phyloP scores from a whole-genome alignment of 1,284 basidiomycete genomes.

The Boletus hoseneyae region DNA sequence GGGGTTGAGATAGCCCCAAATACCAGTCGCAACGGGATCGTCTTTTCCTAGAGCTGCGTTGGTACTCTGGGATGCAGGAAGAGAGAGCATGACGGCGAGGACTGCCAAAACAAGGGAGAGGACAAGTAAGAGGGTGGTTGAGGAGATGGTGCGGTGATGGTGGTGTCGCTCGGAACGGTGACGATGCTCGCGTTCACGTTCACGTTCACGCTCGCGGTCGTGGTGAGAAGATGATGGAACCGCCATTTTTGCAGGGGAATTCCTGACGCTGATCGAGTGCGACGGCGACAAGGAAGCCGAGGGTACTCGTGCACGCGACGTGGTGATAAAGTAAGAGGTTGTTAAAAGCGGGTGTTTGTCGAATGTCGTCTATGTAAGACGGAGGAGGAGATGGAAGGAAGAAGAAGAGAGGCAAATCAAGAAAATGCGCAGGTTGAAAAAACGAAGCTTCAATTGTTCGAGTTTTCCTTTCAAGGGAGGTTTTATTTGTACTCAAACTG shows the following conservation, averaged over 20 bases:
- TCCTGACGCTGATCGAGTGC: constrained; percentile 52
- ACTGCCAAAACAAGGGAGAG: constrained; percentile 79
- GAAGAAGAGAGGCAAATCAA: constrained; percentile 7
- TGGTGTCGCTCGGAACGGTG: constrained; percentile 60
- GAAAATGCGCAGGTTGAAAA: constrained; percentile 31
- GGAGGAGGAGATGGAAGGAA: constrained; percentile 11
- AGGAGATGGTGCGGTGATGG: constrained; percentile 80
- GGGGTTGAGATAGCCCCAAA: constrained; percentile 69
- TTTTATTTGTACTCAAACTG: constrained; percentile 30
- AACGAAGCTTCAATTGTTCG: constrained; percentile 30
- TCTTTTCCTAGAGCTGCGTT: constrained; percentile 33
- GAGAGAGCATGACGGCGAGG: constrained; percentile 79
- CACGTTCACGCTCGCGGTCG: constrained; percentile 57
- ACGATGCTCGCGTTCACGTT: constrained; percentile 48
- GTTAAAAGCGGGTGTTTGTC: constrained; percentile 6
- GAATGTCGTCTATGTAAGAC: constrained; percentile 22
- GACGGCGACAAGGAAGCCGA: constrained; percentile 71
- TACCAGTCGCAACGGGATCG: constrained; percentile 46
- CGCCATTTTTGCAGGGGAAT: constrained; percentile 66
- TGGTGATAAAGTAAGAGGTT: constrained; percentile 55
- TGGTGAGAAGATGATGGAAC: constrained; percentile 80
- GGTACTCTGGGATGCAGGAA: constrained; percentile 50
- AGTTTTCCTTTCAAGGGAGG: constrained; percentile 23
- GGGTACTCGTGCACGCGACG: constrained; percentile 52
- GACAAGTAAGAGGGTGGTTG: constrained; percentile 80